Conservation (phyloP, 176 grass and related monocot species). For the Phragmites australis region DNA sequence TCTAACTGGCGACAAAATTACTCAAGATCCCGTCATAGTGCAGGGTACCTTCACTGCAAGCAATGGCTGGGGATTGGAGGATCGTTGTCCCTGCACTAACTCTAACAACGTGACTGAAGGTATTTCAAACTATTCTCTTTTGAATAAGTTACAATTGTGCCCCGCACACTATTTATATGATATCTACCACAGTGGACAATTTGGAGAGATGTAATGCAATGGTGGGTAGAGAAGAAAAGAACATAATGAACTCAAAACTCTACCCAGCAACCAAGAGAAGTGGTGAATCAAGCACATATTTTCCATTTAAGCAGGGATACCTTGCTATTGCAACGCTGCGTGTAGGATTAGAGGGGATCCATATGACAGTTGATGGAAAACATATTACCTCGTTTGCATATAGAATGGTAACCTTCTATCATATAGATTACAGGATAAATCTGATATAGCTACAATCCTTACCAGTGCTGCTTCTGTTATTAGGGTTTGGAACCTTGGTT, state of each 20-base stretch:
- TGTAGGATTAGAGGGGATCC: constrained; percentile 73
- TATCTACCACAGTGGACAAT: constrained; percentile 58
- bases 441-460: neutral
- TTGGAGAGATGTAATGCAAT: constrained; percentile 66
- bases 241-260: constrained; percentile 31
- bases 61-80: constrained; percentile 70
- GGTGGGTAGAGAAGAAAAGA: constrained; percentile 58
- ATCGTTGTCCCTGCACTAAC: constrained; percentile 62
- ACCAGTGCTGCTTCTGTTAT: constrained; percentile 20
- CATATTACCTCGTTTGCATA: constrained; percentile 79
- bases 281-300: constrained; percentile 50
- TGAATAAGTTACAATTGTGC: constrained; percentile 10
- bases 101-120: constrained; percentile 59
- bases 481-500: constrained; percentile 93
- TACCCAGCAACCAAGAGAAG: constrained; percentile 37
- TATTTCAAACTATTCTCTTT: constrained; percentile 41
- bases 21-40: constrained; percentile 78
- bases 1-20: constrained; percentile 63
- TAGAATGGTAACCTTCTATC: constrained; percentile 61
- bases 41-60: constrained; percentile 73
- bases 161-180: neutral
- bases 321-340: constrained; percentile 78
- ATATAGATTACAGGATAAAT: constrained; percentile 22
- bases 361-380: constrained; percentile 84
- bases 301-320: constrained; percentile 87